Conservation (phyloP, 495 filamentous ascomycete species). For the Penicillium canescens region DNA sequence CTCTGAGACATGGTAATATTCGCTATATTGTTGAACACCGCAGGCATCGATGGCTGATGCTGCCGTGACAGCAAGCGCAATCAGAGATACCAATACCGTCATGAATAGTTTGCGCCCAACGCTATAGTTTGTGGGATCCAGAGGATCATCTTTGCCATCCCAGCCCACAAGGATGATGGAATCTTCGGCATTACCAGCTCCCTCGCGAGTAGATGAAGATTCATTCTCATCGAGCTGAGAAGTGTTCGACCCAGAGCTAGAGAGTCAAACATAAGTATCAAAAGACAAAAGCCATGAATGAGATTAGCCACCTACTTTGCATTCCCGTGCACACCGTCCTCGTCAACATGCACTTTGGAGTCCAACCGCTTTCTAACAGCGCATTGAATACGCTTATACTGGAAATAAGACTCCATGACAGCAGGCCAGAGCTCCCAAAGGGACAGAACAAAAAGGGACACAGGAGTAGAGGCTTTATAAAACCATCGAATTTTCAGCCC, state of each 20-base stretch:
- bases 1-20: constrained; percentile 48
- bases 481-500: not conserved
- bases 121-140: constrained; percentile 57
- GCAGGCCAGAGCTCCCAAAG: not conserved
- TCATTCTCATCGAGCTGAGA: not conserved
- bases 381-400: constrained; percentile 8
- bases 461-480: not conserved
- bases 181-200: not conserved
- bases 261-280: not conserved
- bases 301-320: not conserved
- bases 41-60: constrained; percentile 51
- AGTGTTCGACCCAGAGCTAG: not conserved
- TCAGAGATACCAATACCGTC: constrained; percentile 18
- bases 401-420: constrained; percentile 15
- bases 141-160: constrained; percentile 49
- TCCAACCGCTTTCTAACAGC: constrained; percentile 3
- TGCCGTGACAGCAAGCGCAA: constrained; percentile 21
- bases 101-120: constrained; percentile 33
- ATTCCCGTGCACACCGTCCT: not conserved
- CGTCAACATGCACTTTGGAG: not conserved
- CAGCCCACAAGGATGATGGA: constrained; percentile 26
- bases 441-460: not conserved
- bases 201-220: not conserved
- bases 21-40: constrained; percentile 43
- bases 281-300: not conserved